Evolutionary conservation across 129 eudicot species (phyloP).

Genomic region (Lactuca saligna): DNA sequence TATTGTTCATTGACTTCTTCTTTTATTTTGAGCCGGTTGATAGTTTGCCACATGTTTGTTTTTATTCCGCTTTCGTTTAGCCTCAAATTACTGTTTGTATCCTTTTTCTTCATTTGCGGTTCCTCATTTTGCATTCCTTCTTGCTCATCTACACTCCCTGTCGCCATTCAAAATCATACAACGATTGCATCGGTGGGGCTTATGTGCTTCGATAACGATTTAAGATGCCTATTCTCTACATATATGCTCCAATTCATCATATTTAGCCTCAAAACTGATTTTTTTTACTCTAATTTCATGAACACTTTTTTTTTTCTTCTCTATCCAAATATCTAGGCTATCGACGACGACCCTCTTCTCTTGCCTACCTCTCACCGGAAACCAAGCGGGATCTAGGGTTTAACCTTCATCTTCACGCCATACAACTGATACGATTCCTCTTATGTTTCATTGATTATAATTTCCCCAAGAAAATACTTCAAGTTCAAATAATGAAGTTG

Average conservation of each 20-base stretch:
- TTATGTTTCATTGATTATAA: conserved; percentile 18
- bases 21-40: no score
- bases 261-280: conserved; percentile 17
- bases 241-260: conserved; percentile 16
- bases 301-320: conserved; percentile 20
- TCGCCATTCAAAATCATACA: no score
- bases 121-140: no score
- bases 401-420: conserved; percentile 19
- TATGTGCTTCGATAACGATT: no score
- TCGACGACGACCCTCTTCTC: conserved; percentile 29
- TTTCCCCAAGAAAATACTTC: conserved; percentile 7
- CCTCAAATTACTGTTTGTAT: no score
- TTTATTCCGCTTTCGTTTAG: no score
- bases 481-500: conserved; percentile 15
- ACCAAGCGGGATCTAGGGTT: conserved; percentile 34
- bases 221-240: no score
- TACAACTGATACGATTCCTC: conserved; percentile 24
- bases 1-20: no score
- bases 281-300: conserved; percentile 32
- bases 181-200: no score
- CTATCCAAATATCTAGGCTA: conserved; percentile 24
- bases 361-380: conserved; percentile 28
- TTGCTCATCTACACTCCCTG: no score
- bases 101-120: no score
- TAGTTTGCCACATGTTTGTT: no score